Evolutionary conservation across 306 rosid genomes (phyloP).

Genomic region (Ceratonia siliqua): DNA sequence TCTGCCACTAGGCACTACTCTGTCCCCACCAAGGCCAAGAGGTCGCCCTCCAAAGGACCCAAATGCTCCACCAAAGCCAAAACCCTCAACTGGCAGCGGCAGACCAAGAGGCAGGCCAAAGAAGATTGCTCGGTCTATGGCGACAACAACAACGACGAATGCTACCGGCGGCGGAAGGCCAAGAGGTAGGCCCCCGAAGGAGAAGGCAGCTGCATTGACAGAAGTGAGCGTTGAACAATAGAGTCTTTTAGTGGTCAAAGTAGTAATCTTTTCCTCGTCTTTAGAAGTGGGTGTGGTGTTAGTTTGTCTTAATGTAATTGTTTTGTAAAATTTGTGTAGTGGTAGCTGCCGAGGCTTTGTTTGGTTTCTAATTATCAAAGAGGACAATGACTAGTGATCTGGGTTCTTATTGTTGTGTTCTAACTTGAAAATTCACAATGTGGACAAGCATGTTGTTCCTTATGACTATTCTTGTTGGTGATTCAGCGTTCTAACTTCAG

Average conservation of each 20-base stretch:
- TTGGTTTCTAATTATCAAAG: constrained; percentile 29
- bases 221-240: constrained; percentile 70
- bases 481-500: not conserved
- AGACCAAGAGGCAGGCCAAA: constrained; percentile 81
- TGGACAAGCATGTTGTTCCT: not conserved
- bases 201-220: constrained; percentile 54
- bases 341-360: constrained; percentile 33
- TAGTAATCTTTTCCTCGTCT: not conserved
- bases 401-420: constrained; percentile 1
- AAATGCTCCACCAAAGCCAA: constrained; percentile 56
- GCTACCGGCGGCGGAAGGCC: constrained; percentile 42
- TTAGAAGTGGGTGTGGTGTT: constrained; percentile 36
- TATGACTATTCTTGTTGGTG: not conserved
- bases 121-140: constrained; percentile 52
- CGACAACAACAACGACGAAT: not conserved
- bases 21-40: constrained; percentile 55
- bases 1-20: constrained; percentile 12
- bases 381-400: constrained; percentile 36
- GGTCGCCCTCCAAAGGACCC: constrained; percentile 88
- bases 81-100: constrained; percentile 49
- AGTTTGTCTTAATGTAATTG: constrained; percentile 40
- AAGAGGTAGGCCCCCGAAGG: constrained; percentile 89
- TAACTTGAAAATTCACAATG: not conserved
- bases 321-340: constrained; percentile 51
- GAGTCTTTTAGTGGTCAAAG: not conserved